phyloP scores from a whole-genome alignment of 257 asterid genomes.

The Voacanga thouarsii region DNA sequence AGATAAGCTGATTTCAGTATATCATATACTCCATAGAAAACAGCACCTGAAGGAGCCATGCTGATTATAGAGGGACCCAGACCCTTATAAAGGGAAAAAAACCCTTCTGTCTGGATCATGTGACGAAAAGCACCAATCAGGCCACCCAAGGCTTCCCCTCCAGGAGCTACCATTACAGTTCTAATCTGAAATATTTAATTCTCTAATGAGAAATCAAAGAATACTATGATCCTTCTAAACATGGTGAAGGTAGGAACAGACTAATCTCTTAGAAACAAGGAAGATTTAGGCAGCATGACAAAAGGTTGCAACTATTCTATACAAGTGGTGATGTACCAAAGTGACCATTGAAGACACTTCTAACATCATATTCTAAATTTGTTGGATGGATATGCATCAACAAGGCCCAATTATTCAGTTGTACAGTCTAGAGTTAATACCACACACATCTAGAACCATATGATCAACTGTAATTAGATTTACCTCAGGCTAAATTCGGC shows the following conservation, averaged over 20 bases:
- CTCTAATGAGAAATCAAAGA: conserved; percentile 1
- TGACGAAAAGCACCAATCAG: conserved; percentile 68
- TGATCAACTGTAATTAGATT: not conserved
- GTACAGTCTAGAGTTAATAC: not conserved
- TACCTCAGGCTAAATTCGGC: not conserved
- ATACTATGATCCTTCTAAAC: not conserved
- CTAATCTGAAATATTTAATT: conserved; percentile 59
- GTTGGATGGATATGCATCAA: not conserved
- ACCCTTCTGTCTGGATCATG: conserved; percentile 87
- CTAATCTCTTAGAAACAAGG: not conserved
- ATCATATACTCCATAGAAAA: conserved; percentile 90
- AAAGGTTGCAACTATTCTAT: not conserved
- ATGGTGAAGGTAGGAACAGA: not conserved
- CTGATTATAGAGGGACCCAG: conserved; percentile 83
- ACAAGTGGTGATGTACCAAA: not conserved
- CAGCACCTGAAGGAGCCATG: conserved; percentile 99
- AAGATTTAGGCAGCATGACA: not conserved
- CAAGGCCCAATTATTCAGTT: not conserved
- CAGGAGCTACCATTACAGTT: conserved; percentile 97
- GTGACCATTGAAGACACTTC: not conserved
- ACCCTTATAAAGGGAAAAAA: conserved; percentile 91
- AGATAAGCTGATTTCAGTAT: conserved; percentile 79
- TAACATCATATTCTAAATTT: not conserved
- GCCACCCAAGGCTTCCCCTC: conserved; percentile 97
- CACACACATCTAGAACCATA: not conserved